phyloP scores from a whole-genome alignment of 2,329 filamentous ascomycete species.

The Xenosphaeropsis pyriputrescens region DNA sequence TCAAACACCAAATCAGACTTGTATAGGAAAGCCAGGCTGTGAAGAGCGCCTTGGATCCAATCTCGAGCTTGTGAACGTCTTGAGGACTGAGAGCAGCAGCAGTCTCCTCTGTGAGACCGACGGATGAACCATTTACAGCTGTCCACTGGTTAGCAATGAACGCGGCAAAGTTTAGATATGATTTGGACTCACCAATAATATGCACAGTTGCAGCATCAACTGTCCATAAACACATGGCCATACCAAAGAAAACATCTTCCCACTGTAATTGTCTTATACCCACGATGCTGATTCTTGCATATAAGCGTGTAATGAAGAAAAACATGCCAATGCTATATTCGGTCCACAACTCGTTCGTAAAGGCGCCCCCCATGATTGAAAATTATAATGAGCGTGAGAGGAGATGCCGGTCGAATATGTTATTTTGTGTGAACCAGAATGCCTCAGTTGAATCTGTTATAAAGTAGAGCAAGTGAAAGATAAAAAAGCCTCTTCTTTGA shows the following conservation, averaged over 20 bases:
- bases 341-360: conserved; percentile 26
- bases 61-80: conserved; percentile 14
- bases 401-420: too few relatives aligned
- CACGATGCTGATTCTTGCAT: conserved; percentile 22
- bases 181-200: conserved; percentile 4
- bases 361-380: conserved; percentile 10
- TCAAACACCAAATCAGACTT: conserved; percentile 25
- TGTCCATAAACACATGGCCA: conserved; percentile 23
- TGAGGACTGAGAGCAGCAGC: conserved; percentile 16
- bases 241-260: conserved; percentile 26
- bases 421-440: too few relatives aligned
- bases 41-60: conserved; percentile 20
- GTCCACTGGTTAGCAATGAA: background rate
- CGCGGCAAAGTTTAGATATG: background rate
- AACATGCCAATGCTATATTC: conserved; percentile 25
- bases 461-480: too few relatives aligned
- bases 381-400: too few relatives aligned
- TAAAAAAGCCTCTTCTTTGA: too few relatives aligned
- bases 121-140: conserved; percentile 24
- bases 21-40: conserved; percentile 26
- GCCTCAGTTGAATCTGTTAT: too few relatives aligned
- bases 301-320: conserved; percentile 23
- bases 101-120: conserved; percentile 19
- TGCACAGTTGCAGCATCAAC: conserved; percentile 5
- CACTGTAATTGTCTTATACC: conserved; percentile 25